phyloP scores from a whole-genome alignment of 2,329 filamentous ascomycete genomes.

The Xylariaceae sp. region DNA sequence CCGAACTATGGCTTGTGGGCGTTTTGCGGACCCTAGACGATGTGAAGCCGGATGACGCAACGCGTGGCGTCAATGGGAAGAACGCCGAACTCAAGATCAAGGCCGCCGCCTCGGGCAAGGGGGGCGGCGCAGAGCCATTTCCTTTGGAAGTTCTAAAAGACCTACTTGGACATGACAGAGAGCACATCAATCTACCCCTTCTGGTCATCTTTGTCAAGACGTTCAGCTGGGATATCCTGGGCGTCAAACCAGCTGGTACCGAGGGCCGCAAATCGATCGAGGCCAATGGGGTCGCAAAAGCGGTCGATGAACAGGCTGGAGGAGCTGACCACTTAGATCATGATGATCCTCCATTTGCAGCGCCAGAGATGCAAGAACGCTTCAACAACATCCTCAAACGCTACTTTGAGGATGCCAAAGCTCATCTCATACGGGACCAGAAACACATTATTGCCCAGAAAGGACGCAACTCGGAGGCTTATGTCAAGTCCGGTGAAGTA shows the following conservation, averaged over 20 bases:
- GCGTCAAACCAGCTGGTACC: slow-evolving; percentile 65
- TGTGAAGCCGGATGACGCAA: slow-evolving; percentile 60
- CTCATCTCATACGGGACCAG: slow-evolving; percentile 85
- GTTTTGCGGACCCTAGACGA: slow-evolving; percentile 77
- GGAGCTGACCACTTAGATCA: slow-evolving; percentile 40
- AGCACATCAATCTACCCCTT: slow-evolving; percentile 85
- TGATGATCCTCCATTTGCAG: slow-evolving; percentile 70
- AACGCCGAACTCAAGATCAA: slow-evolving; percentile 56
- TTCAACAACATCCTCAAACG: slow-evolving; percentile 81
- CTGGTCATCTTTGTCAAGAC: slow-evolving; percentile 94
- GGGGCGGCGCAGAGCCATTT: slow-evolving; percentile 79
- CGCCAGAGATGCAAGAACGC: slow-evolving; percentile 73
- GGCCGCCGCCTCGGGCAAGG: slow-evolving; percentile 51
- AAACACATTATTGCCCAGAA: slow-evolving; percentile 83
- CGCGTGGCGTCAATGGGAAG: slow-evolving; percentile 60
- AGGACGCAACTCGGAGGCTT: slow-evolving; percentile 93
- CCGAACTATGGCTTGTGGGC: slow-evolving; percentile 92
- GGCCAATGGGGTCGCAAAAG: slow-evolving; percentile 67
- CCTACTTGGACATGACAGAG: slow-evolving; percentile 85
- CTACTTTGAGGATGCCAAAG: slow-evolving; percentile 91
- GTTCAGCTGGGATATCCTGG: slow-evolving; percentile 93
- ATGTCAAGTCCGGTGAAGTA: slow-evolving; percentile 96
- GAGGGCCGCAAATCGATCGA: slow-evolving; percentile 82
- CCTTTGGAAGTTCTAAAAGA: slow-evolving; percentile 98
- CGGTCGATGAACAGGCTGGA: slow-evolving; percentile 41